A percentile compares a stretch with the other conserved stretches of the same genome.
Evolutionary conservation across 2,329 filamentous ascomycete genomes (phyloP).

Genomic region (Bretziella fagacearum): DNA sequence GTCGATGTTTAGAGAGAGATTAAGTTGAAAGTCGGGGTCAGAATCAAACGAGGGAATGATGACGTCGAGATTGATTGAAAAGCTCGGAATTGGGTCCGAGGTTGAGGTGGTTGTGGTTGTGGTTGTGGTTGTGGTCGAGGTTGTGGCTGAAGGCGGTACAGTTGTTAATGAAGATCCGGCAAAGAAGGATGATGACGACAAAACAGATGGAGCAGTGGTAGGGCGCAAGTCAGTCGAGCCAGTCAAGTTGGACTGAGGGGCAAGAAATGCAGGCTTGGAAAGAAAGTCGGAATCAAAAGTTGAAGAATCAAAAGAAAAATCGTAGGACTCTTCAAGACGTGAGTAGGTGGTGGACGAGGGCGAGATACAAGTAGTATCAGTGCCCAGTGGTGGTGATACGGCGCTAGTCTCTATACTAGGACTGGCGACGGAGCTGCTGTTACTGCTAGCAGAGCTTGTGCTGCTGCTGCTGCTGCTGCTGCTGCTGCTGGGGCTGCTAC

Average conservation of each 20-base stretch:
- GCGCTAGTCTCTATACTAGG: constrained; percentile 11
- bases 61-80: constrained; percentile 24
- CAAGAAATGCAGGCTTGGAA: constrained; percentile 5
- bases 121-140: neutral
- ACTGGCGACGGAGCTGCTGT: constrained; percentile 1
- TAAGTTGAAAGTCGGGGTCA: constrained; percentile 31
- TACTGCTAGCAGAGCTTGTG: neutral
- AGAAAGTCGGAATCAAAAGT: constrained; percentile 11
- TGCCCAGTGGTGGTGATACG: neutral
- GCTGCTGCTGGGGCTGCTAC: neutral
- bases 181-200: constrained; percentile 1
- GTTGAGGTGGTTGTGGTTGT: neutral
- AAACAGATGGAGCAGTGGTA: constrained; percentile 1
- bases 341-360: constrained; percentile 8
- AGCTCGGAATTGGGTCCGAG: neutral
- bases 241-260: constrained; percentile 5
- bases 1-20: constrained; percentile 21
- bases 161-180: neutral
- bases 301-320: constrained; percentile 14
- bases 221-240: neutral
- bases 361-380: constrained; percentile 5
- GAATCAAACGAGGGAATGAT: constrained; percentile 37
- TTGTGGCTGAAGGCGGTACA: constrained; percentile 9
- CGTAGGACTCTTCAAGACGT: constrained; percentile 3
- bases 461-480: neutral